phyloP scores from a whole-genome alignment of 1,284 basidiomycete species.

The Cryptococcus sp. region DNA sequence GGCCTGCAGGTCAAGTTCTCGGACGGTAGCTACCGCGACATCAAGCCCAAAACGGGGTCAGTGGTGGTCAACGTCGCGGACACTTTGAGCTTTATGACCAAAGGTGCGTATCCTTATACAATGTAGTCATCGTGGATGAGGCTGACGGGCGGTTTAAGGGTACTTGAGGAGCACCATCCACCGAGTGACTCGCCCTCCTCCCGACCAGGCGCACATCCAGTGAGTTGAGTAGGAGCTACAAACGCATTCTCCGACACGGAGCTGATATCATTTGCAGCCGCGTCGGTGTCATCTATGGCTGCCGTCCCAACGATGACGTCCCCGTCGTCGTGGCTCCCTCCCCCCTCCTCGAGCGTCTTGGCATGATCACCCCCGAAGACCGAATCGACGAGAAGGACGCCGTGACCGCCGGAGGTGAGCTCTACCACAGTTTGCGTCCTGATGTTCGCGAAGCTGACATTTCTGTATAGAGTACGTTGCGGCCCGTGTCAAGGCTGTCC shows the following conservation, averaged over 20 bases:
- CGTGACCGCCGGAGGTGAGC: conserved; percentile 14
- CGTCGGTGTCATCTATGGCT: conserved; percentile 35
- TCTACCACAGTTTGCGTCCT: neutral
- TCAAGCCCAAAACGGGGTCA: conserved; percentile 28
- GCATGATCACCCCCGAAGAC: conserved; percentile 16
- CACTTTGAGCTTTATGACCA: conserved; percentile 38
- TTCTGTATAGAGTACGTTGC: conserved; percentile 20
- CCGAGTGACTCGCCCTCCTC: conserved; percentile 30
- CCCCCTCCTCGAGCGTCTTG: conserved; percentile 26
- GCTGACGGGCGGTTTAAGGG: conserved; percentile 8
- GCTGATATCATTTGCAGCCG: conserved; percentile 13
- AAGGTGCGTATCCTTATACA: conserved; percentile 10
- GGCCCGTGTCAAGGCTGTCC: conserved; percentile 27
- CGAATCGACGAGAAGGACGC: conserved; percentile 9
- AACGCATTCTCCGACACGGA: neutral
- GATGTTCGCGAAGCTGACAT: neutral
- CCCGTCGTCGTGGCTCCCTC: conserved; percentile 28
- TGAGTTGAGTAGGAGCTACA: neutral
- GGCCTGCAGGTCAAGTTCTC: conserved; percentile 36
- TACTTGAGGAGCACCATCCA: conserved; percentile 35
- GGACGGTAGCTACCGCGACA: conserved; percentile 28
- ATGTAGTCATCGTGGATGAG: neutral
- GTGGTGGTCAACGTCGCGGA: conserved; percentile 39
- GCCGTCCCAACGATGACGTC: conserved; percentile 32
- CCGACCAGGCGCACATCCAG: conserved; percentile 31